Evolutionary conservation across 345 rosid species (phyloP).

Genomic region (Eucalyptus albens): DNA sequence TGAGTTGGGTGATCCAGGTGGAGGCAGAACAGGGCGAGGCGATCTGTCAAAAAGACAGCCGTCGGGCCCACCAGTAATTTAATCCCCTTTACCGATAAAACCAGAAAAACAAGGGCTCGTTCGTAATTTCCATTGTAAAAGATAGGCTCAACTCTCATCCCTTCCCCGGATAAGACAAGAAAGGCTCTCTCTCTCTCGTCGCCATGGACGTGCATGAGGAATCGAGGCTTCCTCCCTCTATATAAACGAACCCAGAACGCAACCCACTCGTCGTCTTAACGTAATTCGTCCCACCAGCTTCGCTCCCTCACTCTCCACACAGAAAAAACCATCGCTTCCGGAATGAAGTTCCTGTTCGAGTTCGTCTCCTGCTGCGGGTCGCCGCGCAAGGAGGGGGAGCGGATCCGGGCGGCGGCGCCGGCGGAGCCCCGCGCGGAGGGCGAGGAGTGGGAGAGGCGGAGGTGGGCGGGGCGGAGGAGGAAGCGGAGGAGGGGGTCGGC

Average conservation of each 20-base stretch:
- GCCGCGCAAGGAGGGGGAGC: neutral
- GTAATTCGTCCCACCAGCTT: neutral
- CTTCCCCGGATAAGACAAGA: neutral
- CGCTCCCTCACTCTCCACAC: neutral
- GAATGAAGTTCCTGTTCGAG: conserved; percentile 20
- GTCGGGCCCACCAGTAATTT: neutral
- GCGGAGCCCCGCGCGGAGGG: neutral
- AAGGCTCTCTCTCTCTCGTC: neutral
- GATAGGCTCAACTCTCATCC: neutral
- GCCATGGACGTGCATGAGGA: neutral
- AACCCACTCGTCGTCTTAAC: neutral
- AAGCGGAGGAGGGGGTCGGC: neutral
- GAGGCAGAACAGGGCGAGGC: neutral
- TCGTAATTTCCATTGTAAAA: neutral
- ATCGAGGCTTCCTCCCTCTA: neutral
- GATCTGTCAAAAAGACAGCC: neutral
- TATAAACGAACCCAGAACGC: neutral
- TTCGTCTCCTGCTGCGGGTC: conserved; percentile 33
- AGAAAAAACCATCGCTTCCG: neutral
- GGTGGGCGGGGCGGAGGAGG: conserved; percentile 6
- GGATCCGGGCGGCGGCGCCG: neutral
- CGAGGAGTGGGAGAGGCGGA: neutral
- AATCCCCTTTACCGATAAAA: neutral
- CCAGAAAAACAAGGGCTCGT: neutral
- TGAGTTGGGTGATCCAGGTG: neutral